Conservation (phyloP, 176 grass and related monocot species). For the Raddia guianensis region DNA sequence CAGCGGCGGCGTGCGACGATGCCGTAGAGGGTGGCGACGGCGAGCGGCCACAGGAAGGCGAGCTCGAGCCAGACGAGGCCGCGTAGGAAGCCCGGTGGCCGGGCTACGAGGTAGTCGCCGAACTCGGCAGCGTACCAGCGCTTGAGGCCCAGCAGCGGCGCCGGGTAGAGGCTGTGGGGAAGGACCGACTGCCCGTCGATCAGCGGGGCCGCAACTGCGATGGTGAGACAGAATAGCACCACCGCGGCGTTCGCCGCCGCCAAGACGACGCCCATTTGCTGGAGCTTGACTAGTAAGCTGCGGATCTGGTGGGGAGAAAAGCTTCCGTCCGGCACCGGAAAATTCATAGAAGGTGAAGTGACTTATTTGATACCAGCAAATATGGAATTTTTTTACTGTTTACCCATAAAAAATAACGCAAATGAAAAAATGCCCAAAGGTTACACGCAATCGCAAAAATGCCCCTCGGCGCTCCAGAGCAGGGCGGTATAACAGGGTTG, state of each 20-base stretch:
- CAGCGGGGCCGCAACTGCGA: conserved; percentile 57
- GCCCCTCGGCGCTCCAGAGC: too few species aligned
- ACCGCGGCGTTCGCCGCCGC: conserved; percentile 45
- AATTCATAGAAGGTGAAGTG: too few species aligned
- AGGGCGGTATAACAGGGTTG: too few species aligned
- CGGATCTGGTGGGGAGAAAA: too few species aligned
- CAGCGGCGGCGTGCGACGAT: conserved; percentile 64
- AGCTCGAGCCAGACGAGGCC: conserved; percentile 70
- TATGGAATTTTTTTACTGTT: too few species aligned
- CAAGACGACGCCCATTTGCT: conserved; percentile 57
- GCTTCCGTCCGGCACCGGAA: too few species aligned
- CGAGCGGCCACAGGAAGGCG: conserved; percentile 77
- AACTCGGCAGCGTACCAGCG: conserved; percentile 61
- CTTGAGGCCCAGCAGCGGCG: conserved; percentile 55
- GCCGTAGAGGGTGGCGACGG: conserved; percentile 69
- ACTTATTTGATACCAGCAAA: too few species aligned
- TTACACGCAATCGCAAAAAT: too few species aligned
- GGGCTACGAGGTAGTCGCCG: conserved; percentile 70
- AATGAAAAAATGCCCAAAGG: too few species aligned
- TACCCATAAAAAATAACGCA: too few species aligned
- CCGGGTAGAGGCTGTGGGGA: conserved; percentile 44
- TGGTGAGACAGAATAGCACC: conserved; percentile 55
- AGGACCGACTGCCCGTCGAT: conserved; percentile 64
- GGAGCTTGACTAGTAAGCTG: too few species aligned
- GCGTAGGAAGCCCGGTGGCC: conserved; percentile 59